Evolutionary conservation across 2,329 filamentous ascomycete genomes (phyloP), one percentile per base, ranked within the genome.

Genomic region (Xylaria multiplex): DNA sequence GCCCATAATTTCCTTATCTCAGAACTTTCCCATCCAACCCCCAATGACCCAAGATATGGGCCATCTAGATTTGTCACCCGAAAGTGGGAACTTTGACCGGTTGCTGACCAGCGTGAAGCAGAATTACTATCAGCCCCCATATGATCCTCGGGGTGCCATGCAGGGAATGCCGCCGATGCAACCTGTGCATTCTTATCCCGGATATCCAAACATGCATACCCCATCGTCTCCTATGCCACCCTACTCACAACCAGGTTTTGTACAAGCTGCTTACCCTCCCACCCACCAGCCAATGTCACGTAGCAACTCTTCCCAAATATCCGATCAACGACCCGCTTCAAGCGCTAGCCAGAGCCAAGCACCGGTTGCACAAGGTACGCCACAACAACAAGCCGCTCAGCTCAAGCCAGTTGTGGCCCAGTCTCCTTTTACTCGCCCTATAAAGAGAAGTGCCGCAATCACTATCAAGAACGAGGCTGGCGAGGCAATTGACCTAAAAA

Each of bases 381-480:
- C 87, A 3, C 85, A 88, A 70, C 89, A 90, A 68, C 85, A 90
- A 67, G 87, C 88, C 66, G 89, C 90, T 9, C 83, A 85, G 71
- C 75, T 81, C 8, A 86, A 83, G 53, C 79, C 79, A 1, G 74
- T 78, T 2, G 77, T 85, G n/a, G 79, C 79, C 66, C 76, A 80
- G 2, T 79, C 81, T 14, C 80, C 79, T 45, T 85, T 86, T 65
- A 77, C 81, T 77, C 87, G 84, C 73, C 75, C 76, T 30, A 82
- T 81, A 22, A 84, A 83, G 77, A 92, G 91, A 83, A 93, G 88
- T 79, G 89, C 89, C 54, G 89, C 91, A 1, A 91, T 97, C 70
- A 84, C 89, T 55, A 97, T 97, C 83, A 96, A 93, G 84, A 92
- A 93, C 74, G 86, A 90, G 35, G 86, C 90, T 62, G 94, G 93